Conservation (phyloP, 345 rosid species). For the Ricinus communis region DNA sequence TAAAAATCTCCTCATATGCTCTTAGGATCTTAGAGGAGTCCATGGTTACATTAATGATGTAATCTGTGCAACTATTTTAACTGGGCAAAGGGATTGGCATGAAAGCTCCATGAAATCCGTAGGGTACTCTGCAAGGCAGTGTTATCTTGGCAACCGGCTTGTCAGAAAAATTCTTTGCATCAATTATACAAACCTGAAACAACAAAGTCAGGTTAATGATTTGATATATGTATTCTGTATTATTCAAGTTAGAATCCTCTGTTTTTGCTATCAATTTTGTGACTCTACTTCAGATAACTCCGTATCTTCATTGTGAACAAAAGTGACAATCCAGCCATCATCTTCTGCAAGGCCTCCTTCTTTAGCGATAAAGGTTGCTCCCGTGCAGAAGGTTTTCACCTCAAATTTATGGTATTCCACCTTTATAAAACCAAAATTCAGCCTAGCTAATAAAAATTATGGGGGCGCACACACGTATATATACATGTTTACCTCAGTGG, state of each 20-base stretch:
- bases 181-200: conserved; percentile 38
- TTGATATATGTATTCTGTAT: no score
- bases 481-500: background rate
- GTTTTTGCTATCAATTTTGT: no score
- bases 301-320: conserved; percentile 43
- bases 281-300: conserved; percentile 40
- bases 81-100: conserved; percentile 20
- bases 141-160: conserved; percentile 38
- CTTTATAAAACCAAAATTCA: no score
- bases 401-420: conserved; percentile 42
- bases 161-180: conserved; percentile 28
- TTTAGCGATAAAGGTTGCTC: conserved; percentile 39
- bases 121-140: conserved; percentile 39
- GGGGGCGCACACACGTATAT: no score
- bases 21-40: no score
- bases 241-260: no score
- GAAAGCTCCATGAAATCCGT: conserved; percentile 48
- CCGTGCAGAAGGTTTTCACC: conserved; percentile 36
- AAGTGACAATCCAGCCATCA: conserved; percentile 52
- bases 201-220: no score
- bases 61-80: no score
- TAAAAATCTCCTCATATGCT: no score
- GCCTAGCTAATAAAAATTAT: no score
- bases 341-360: conserved; percentile 34
- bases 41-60: no score